Percentiles rank a stretch among this genome's conserved stretches.
phyloP scores from a whole-genome alignment of 768 basidiomycete genomes.

The Auricularia cornea region DNA sequence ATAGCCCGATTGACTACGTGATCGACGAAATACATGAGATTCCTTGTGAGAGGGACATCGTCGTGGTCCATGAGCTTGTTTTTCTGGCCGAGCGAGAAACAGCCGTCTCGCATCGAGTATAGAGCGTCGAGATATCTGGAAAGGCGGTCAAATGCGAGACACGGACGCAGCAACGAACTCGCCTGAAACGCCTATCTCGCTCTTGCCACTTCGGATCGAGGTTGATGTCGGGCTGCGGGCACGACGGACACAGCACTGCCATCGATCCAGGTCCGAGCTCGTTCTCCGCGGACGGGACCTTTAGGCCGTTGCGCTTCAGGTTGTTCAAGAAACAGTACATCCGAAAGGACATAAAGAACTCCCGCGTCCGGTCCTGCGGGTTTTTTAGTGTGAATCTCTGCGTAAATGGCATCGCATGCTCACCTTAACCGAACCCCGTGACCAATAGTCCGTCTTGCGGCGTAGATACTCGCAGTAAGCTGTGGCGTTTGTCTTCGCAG shows the following conservation, averaged over 20 bases:
- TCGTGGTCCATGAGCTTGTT: not conserved
- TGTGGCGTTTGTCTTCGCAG: not conserved
- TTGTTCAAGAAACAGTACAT: not conserved
- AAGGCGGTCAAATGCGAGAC: not conserved
- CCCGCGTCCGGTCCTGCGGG: not conserved
- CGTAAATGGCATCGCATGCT: not conserved
- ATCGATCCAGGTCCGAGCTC: not conserved
- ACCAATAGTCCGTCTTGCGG: not conserved
- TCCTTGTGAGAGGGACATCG: not conserved
- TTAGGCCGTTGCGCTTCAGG: not conserved
- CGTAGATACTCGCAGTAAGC: not conserved
- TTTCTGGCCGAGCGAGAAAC: not conserved
- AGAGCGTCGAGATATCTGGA: not conserved
- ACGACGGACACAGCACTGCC: not conserved
- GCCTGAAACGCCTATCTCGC: not conserved
- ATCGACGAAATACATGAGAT: not conserved
- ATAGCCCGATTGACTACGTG: not conserved
- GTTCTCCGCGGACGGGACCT: not conserved
- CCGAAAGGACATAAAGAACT: not conserved
- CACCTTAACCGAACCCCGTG: not conserved
- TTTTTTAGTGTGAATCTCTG: not conserved
- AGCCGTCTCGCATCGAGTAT: not conserved
- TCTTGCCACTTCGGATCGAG: not conserved
- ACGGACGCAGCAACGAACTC: no score
- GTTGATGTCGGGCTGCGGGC: not conserved